Conservation (phyloP, 352 stramenopile species). For the Pythium graminicola region DNA sequence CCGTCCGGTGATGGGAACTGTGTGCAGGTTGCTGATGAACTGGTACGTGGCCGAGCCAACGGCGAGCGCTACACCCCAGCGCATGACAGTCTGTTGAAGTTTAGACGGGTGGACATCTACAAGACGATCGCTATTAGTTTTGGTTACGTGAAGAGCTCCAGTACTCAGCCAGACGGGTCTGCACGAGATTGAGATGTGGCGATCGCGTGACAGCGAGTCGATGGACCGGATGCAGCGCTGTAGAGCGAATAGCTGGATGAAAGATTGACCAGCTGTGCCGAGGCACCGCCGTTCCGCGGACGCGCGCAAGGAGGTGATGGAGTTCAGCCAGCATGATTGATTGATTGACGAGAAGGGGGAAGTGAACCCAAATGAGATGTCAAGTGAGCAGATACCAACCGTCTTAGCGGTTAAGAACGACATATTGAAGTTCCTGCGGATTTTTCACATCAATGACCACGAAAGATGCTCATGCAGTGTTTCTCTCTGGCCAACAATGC, state of each 20-base stretch:
- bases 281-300: conserved; percentile 3
- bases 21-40: conserved; percentile 66
- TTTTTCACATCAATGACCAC: too few relatives aligned
- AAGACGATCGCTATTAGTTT: background rate
- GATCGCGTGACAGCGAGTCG: background rate
- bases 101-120: conserved; percentile 42
- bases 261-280: conserved; percentile 14
- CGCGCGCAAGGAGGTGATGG: background rate
- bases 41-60: conserved; percentile 50
- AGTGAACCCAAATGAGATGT: conserved; percentile 2
- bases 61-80: conserved; percentile 34
- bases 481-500: background rate
- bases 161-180: background rate
- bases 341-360: background rate
- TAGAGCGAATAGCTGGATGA: conserved; percentile 2
- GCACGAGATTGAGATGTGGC: conserved; percentile 9
- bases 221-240: conserved; percentile 2
- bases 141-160: background rate
- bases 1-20: conserved; percentile 53
- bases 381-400: background rate
- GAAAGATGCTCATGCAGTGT: background rate
- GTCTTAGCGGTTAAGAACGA: conserved; percentile 2
- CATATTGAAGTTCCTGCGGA: conserved; percentile 9
- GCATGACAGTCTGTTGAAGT: conserved; percentile 35
- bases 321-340: background rate